Conservation (phyloP, 805 yeast species). For the Kodamaea kakaduensis region DNA sequence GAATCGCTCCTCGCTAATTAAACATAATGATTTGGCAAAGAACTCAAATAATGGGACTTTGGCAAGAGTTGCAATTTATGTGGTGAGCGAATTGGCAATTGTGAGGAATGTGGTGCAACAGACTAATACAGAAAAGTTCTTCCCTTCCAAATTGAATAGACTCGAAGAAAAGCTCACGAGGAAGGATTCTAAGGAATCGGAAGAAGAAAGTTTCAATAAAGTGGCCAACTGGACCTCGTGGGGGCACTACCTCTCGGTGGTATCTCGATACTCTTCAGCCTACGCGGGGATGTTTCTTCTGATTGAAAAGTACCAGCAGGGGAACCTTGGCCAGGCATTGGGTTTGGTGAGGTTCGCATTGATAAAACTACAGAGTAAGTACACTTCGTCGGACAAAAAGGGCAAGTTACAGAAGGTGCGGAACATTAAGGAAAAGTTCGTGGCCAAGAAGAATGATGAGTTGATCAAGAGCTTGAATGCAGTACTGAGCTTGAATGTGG, state of each 20-base stretch:
- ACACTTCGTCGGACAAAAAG: slow-evolving; percentile 3
- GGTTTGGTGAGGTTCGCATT: slow-evolving; percentile 40
- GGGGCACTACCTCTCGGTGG: slow-evolving; percentile 27
- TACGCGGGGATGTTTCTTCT: slow-evolving; percentile 44
- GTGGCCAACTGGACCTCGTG: slow-evolving; percentile 17
- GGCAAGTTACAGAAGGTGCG: slow-evolving; percentile 9
- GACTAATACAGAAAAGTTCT: no score
- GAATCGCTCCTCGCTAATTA: slow-evolving; percentile 21
- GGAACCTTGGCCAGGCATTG: slow-evolving; percentile 43
- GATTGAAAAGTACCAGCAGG: slow-evolving; percentile 43
- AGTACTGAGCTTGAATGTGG: slow-evolving; percentile 30
- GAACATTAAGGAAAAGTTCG: slow-evolving; percentile 24
- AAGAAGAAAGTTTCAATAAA: neutral
- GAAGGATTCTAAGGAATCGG: neutral
- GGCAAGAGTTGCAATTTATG: slow-evolving; percentile 42
- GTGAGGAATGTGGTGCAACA: slow-evolving; percentile 19
- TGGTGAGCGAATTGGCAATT: slow-evolving; percentile 29
- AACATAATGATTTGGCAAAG: slow-evolving; percentile 8
- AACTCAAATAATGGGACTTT: slow-evolving; percentile 36
- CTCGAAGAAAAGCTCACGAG: slow-evolving; percentile 4
- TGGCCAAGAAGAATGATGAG: slow-evolving; percentile 29
- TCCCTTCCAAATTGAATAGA: no score
- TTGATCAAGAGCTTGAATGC: slow-evolving; percentile 31
- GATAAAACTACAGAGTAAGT: slow-evolving; percentile 34
- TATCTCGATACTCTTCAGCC: slow-evolving; percentile 36